Evolutionary conservation across 163 green algal genomes (phyloP), one percentile per base, ranked within the genome.

Genomic region (Dunaliella salina): DNA sequence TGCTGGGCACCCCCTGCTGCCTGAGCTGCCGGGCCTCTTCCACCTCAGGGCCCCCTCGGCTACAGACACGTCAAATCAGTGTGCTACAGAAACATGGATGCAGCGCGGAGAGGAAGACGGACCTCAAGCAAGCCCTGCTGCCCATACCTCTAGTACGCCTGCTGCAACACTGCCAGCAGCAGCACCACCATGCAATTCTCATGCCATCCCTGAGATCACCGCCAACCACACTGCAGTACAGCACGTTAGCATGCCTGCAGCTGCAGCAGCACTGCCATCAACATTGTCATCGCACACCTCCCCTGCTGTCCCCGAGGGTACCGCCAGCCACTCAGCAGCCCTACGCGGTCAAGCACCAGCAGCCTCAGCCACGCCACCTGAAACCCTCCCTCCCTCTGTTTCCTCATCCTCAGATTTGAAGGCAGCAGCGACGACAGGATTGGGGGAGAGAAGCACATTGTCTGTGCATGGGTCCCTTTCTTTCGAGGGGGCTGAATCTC

Each of bases 11-110:
- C 85, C 87, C 29, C 89, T 89, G 81, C 87, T 90, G 83, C 89
- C 89, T 40, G 83, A 87, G 72, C n/a, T 80, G 25, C 69, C 88
- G 3, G 88, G 82, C 30, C 85, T 91, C 0, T 91, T 90, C 85
- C 85, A 78, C 11, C 63, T 91, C 67, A 80, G 71, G 26, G 63
- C 85, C 15, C 82, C 71, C 5, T 33, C 34, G 8, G 26, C 79
- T 33, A 71, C 25, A 50, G 40, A 50, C 40, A 8, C 40, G 8
- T 50, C 40, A 50, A 50, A 50, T n/a, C n/a, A n/a, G n/a, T n/a
- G n/a, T n/a, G 26, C 79, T 33, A 71, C 25, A 50, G 40, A 50
- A 3, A 8, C 40, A 50, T 50, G 4, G 8, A 50, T 15, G 40
- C 40, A 50, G 40, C 40, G 40, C 40, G 8, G 40, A 50, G 40